A percentile compares a stretch with the other conserved stretches of the same genome.
Evolutionary conservation across 2,329 filamentous ascomycete species (phyloP).

Genomic region (Ophiostoma sp.): DNA sequence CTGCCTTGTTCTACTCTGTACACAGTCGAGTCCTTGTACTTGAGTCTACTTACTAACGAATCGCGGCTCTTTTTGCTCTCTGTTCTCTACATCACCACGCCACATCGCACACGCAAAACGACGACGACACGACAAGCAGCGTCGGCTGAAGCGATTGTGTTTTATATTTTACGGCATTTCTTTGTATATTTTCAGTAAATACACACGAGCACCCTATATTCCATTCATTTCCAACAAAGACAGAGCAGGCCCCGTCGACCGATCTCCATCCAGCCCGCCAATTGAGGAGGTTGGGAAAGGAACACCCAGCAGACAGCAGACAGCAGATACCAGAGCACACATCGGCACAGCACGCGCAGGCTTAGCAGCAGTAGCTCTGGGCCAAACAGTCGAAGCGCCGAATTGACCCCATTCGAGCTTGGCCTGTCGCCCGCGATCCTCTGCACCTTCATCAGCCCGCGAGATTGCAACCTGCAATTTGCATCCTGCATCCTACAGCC

Average conservation of each 20-base stretch:
- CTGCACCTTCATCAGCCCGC: neutral
- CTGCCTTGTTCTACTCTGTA: neutral
- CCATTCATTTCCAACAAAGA: neutral
- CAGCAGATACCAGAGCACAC: neutral
- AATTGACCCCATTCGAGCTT: neutral
- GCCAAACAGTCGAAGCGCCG: neutral
- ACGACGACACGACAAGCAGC: neutral
- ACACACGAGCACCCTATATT: neutral
- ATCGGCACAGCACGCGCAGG: neutral
- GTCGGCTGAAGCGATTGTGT: neutral
- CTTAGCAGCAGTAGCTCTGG: neutral
- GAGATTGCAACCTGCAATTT: neutral
- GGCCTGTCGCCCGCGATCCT: neutral
- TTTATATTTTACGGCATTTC: neutral
- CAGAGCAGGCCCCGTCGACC: neutral
- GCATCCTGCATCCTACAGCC: neutral
- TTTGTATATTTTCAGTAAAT: neutral
- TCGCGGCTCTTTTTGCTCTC: neutral
- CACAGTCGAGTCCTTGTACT: constrained; percentile 7
- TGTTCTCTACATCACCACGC: neutral
- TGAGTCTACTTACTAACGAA: neutral
- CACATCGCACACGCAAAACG: neutral
- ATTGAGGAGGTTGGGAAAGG: constrained; percentile 22
- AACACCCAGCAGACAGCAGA: neutral
- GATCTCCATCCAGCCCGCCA: constrained; percentile 13